A percentile compares a stretch with the other conserved stretches of the same genome.
Conservation (phyloP, 768 basidiomycete species). For the Terana coerulea region DNA sequence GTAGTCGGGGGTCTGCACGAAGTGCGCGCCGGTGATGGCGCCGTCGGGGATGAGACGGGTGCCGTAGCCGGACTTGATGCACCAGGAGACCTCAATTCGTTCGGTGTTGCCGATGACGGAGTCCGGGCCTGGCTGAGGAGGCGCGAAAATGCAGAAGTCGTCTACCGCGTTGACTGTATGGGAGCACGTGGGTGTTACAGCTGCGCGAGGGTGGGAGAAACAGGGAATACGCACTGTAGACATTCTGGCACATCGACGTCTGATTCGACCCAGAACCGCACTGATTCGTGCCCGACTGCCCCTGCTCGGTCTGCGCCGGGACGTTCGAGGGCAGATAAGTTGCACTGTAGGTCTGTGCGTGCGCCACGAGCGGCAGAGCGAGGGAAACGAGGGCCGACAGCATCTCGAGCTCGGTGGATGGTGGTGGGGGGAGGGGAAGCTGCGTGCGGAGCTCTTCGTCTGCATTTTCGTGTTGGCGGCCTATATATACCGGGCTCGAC, state of each 20-base stretch:
- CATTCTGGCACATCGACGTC: conserved; percentile 64
- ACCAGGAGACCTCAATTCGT: conserved; percentile 53
- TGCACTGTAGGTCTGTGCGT: conserved; percentile 37
- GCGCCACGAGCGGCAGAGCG: conserved; percentile 15
- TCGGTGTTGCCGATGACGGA: conserved; percentile 60
- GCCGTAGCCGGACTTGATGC: conserved; percentile 52
- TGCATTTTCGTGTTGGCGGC: not conserved
- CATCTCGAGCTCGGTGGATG: not conserved
- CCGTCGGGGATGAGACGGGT: conserved; percentile 70
- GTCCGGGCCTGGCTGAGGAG: conserved; percentile 45
- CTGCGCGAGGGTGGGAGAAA: not conserved
- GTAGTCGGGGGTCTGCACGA: conserved; percentile 72
- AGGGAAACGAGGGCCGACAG: conserved; percentile 7
- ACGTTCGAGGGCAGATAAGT: conserved; percentile 47
- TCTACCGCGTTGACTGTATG: conserved; percentile 53
- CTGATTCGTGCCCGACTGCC: conserved; percentile 60
- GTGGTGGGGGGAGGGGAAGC: not conserved
- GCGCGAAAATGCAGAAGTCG: conserved; percentile 54
- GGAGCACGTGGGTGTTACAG: not conserved
- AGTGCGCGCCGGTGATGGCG: conserved; percentile 62
- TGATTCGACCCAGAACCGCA: conserved; percentile 58
- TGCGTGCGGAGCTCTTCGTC: not conserved
- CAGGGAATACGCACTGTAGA: conserved; percentile 41
- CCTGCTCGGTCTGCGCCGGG: conserved; percentile 47
- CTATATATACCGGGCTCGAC: not conserved